phyloP scores from a whole-genome alignment of 2,329 filamentous ascomycete species.

The Tolypocladium amazonense region DNA sequence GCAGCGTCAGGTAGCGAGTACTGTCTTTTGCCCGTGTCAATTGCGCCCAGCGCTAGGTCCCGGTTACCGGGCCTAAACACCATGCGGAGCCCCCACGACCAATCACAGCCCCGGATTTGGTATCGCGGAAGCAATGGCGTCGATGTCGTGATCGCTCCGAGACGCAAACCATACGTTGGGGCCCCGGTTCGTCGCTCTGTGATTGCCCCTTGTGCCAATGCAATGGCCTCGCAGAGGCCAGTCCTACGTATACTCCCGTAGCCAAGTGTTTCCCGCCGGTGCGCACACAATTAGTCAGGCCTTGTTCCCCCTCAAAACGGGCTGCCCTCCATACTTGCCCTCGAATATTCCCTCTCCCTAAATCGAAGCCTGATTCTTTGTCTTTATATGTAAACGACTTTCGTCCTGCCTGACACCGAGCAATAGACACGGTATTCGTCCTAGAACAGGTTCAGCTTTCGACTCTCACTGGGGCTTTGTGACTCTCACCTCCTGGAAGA shows the following conservation, averaged over 20 bases:
- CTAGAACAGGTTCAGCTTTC: neutral
- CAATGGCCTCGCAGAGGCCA: neutral
- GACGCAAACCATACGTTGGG: constrained; percentile 17
- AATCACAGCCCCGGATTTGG: constrained; percentile 21
- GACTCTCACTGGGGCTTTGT: neutral
- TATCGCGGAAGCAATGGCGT: constrained; percentile 39
- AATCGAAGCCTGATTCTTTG: neutral
- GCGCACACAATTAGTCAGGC: constrained; percentile 1
- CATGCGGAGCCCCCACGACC: constrained; percentile 14
- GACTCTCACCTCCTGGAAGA: neutral
- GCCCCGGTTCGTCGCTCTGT: constrained; percentile 16
- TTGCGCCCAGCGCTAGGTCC: neutral
- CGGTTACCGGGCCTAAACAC: constrained; percentile 1
- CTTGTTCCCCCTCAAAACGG: neutral
- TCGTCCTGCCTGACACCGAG: neutral
- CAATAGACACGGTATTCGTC: neutral
- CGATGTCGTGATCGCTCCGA: constrained; percentile 40
- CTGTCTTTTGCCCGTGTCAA: neutral
- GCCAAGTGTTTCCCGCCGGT: neutral
- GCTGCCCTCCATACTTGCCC: neutral
- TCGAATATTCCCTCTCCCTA: neutral
- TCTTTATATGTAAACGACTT: neutral
- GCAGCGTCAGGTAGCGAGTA: neutral
- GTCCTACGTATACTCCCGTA: neutral
- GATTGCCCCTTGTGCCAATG: constrained; percentile 19